Evolutionary conservation across 2,329 filamentous ascomycete genomes (phyloP).

Genomic region (Epichloe uncinata): DNA sequence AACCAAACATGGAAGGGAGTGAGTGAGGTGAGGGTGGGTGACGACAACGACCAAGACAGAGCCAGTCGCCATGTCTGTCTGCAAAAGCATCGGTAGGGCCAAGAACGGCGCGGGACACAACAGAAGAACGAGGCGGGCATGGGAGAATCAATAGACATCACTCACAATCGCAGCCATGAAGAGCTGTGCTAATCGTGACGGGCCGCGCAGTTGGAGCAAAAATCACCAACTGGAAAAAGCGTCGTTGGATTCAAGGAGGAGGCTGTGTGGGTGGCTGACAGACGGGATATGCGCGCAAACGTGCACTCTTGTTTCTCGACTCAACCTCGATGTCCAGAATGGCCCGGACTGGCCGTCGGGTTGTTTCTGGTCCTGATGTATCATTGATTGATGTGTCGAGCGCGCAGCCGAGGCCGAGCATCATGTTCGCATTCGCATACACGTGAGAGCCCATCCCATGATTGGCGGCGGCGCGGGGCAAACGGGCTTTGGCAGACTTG

Average conservation of each 20-base stretch:
- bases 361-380: no score
- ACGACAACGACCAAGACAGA: not conserved
- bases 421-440: not conserved
- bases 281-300: no score
- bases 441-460: slow-evolving; percentile 1
- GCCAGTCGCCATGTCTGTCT: not conserved
- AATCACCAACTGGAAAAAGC: not conserved
- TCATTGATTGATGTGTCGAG: not conserved
- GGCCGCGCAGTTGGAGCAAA: slow-evolving; percentile 1
- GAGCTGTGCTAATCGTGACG: slow-evolving; percentile 8
- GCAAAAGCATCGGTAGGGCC: not conserved
- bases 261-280: no score
- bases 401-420: slow-evolving; percentile 2
- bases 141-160: not conserved
- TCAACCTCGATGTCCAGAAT: no score
- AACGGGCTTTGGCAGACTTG: not conserved
- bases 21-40: not conserved
- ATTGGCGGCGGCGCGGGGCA: not conserved
- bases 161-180: slow-evolving; percentile 25
- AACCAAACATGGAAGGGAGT: not conserved
- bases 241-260: not conserved
- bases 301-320: no score
- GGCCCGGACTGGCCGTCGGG: no score
- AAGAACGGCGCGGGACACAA: not conserved
- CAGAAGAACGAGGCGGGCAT: not conserved